These are phyloP conservation scores for Ziziphus jujuba DNA, from an alignment of 306 rosid genomes.

Conservation along the genomic window DNA sequence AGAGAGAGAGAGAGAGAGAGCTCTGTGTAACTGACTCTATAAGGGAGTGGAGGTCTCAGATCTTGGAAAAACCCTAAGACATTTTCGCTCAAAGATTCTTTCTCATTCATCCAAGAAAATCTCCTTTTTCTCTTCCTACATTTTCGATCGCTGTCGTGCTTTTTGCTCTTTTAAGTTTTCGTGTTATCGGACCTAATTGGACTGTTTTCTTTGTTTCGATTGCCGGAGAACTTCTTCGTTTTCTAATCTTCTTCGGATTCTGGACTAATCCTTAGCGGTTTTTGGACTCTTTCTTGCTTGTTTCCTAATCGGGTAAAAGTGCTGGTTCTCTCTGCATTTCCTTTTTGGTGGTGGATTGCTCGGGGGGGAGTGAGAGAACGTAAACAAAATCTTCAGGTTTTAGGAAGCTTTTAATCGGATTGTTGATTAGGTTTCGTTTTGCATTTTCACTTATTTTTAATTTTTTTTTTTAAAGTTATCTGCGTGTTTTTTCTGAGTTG, in stretches of 20 bases:
- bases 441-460: neutral
- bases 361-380: no score
- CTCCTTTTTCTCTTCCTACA: neutral
- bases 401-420: slow-evolving; percentile 8
- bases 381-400: neutral
- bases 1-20: slow-evolving; percentile 10
- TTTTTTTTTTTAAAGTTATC: neutral
- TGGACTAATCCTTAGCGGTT: slow-evolving; percentile 6
- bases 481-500: neutral
- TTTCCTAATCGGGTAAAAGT: neutral
- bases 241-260: neutral
- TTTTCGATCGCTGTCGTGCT: neutral
- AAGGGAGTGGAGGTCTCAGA: slow-evolving; percentile 46
- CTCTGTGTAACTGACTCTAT: slow-evolving; percentile 37
- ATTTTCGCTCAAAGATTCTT: slow-evolving; percentile 31
- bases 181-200: neutral
- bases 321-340: slow-evolving; percentile 4
- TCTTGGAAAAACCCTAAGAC: slow-evolving; percentile 53
- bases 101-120: slow-evolving; percentile 25
- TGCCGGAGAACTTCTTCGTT: slow-evolving; percentile 20
- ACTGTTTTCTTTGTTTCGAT: slow-evolving; percentile 14
- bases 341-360: neutral
- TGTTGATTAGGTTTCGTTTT: slow-evolving; percentile 4
- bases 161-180: neutral
- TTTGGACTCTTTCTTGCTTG: slow-evolving; percentile 20